These are phyloP conservation scores for Lentinula raphanica DNA, from an alignment of 768 basidiomycete species.

Conservation along the genomic window DNA sequence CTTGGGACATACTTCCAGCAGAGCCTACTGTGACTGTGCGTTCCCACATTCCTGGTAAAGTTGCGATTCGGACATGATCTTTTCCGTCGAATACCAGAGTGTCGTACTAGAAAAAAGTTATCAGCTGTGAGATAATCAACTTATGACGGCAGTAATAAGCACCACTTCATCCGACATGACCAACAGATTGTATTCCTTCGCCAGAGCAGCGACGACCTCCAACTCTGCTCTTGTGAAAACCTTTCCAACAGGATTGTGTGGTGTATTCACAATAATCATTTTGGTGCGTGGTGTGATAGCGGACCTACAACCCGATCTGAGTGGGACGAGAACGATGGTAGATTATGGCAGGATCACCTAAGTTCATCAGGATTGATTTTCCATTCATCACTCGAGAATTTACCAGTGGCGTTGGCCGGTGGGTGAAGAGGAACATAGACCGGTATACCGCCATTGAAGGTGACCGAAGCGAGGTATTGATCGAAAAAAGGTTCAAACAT, in stretches of 20 bases:
- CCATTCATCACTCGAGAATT: conserved; percentile 75
- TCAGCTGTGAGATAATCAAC: background rate
- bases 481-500: conserved; percentile 99
- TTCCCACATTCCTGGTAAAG: conserved; percentile 97
- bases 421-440: conserved; percentile 96
- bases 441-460: conserved; percentile 90
- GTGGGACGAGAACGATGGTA: conserved; percentile 20
- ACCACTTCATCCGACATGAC: conserved; percentile 98
- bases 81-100: conserved; percentile 83
- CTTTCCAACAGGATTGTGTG: conserved; percentile 98
- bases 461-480: conserved; percentile 88
- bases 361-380: conserved; percentile 86
- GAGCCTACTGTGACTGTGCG: conserved; percentile 93
- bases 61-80: conserved; percentile 90
- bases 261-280: conserved; percentile 93
- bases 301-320: conserved; percentile 29
- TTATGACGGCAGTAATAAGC: conserved; percentile 22
- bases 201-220: conserved; percentile 77
- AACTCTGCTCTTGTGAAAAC: conserved; percentile 85
- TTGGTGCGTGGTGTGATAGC: conserved; percentile 88
- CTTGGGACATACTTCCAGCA: conserved; percentile 71
- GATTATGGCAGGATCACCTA: conserved; percentile 35
- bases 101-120: conserved; percentile 63
- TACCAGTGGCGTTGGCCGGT: conserved; percentile 42
- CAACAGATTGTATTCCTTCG: conserved; percentile 87